phyloP scores from a whole-genome alignment of 352 stramenopile genomes.

The Globisporangium camurandrum region DNA sequence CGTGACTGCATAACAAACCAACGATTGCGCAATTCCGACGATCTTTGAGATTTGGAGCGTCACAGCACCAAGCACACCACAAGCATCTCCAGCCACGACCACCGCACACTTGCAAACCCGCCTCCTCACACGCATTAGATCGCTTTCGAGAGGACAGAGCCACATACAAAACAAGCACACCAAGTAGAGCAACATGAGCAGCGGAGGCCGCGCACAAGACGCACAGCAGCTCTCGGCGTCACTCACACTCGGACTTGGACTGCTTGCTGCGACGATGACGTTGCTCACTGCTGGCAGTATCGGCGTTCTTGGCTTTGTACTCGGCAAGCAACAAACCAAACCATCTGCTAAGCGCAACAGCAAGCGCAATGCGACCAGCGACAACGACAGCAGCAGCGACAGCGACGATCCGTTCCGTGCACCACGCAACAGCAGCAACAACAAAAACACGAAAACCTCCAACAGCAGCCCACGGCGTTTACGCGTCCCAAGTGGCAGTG shows the following conservation, averaged over 20 bases:
- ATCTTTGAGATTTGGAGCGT: too few species aligned
- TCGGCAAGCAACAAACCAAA: conserved; percentile 35
- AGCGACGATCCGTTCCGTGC: conserved; percentile 10
- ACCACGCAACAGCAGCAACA: conserved; percentile 11
- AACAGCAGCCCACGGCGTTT: conserved; percentile 32
- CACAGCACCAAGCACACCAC: too few species aligned
- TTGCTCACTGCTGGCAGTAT: conserved; percentile 65
- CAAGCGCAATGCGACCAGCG: conserved; percentile 14
- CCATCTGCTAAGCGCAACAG: conserved; percentile 3
- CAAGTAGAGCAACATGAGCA: conserved; percentile 2
- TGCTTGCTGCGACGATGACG: conserved; percentile 67
- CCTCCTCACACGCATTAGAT: neutral
- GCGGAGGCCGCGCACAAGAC: conserved; percentile 16
- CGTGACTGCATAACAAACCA: too few species aligned
- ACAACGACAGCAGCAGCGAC: neutral
- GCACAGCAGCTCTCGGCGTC: conserved; percentile 31
- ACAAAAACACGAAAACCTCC: too few species aligned
- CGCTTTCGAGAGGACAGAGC: too few species aligned
- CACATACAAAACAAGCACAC: neutral
- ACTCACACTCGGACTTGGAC: conserved; percentile 52
- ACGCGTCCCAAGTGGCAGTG: conserved; percentile 56
- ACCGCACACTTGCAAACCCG: neutral
- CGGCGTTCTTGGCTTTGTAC: conserved; percentile 58
- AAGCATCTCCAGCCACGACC: too few species aligned
- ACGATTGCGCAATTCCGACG: too few species aligned